Evolutionary conservation across 768 basidiomycete species (phyloP).

Genomic region (Pisolithus albus): DNA sequence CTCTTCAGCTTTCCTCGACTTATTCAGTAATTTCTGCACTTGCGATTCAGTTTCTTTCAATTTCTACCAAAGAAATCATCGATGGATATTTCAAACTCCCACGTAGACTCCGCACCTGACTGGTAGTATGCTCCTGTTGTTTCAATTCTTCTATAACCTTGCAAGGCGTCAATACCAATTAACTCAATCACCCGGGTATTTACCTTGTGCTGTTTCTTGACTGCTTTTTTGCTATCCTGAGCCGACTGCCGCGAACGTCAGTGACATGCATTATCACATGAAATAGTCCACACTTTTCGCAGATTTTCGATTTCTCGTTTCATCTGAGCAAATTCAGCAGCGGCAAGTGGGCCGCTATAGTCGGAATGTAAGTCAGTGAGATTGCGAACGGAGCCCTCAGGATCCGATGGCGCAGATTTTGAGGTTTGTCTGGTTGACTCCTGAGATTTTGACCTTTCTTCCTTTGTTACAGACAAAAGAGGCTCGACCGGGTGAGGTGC

Average conservation of each 20-base stretch:
- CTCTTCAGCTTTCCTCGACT: conserved; percentile 49
- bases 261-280: background rate
- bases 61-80: conserved; percentile 24
- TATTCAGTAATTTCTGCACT: conserved; percentile 38
- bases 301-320: conserved; percentile 51
- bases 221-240: conserved; percentile 40
- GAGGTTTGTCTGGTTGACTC: conserved; percentile 20
- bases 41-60: conserved; percentile 42
- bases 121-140: conserved; percentile 33
- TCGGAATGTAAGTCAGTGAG: conserved; percentile 13
- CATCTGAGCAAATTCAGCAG: conserved; percentile 47
- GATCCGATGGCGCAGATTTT: conserved; percentile 25
- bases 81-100: background rate
- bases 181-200: background rate
- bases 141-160: conserved; percentile 51
- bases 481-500: conserved; percentile 8
- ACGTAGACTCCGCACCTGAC: conserved; percentile 27
- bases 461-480: conserved; percentile 9
- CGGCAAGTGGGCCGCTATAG: conserved; percentile 32
- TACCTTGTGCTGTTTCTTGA: conserved; percentile 56
- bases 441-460: conserved; percentile 32
- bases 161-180: conserved; percentile 3
- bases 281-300: conserved; percentile 34
- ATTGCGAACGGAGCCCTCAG: conserved; percentile 16
- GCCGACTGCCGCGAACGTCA: conserved; percentile 24